Conservation (phyloP, 371 early-diverging fungal species). For the Syncephalastrum sp. region DNA sequence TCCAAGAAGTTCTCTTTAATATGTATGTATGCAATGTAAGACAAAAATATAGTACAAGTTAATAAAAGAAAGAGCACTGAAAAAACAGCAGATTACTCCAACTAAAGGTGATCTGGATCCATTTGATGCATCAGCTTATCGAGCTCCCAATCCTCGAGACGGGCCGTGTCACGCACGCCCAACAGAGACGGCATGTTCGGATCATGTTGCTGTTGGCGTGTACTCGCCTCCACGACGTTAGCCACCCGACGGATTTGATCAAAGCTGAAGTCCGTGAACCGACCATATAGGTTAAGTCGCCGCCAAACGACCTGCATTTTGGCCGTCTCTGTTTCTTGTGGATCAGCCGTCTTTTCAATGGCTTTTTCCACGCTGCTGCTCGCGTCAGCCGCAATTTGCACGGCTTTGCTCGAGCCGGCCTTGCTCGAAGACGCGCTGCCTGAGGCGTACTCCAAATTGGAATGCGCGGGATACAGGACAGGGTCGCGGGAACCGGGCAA, state of each 20-base stretch:
- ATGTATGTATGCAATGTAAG: not conserved
- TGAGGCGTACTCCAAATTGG: not conserved
- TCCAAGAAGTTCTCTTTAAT: not conserved
- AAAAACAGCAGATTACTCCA: too few relatives aligned
- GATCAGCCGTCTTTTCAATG: slow-evolving; percentile 5
- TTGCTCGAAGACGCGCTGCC: too few relatives aligned
- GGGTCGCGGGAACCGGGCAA: not conserved
- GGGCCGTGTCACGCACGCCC: not conserved
- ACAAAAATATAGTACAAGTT: not conserved
- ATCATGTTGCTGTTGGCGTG: slow-evolving; percentile 9
- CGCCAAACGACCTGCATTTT: slow-evolving; percentile 15
- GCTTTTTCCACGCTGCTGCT: slow-evolving; percentile 3
- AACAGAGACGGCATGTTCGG: not conserved
- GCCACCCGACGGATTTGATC: slow-evolving; percentile 15
- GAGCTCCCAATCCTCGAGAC: slow-evolving; percentile 29
- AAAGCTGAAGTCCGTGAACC: slow-evolving; percentile 18
- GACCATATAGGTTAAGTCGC: slow-evolving; percentile 16
- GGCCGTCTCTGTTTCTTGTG: slow-evolving; percentile 3
- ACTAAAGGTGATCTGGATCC: slow-evolving; percentile 16
- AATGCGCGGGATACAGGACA: not conserved
- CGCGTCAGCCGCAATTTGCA: too few relatives aligned
- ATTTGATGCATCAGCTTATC: slow-evolving; percentile 21
- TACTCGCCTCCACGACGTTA: too few relatives aligned
- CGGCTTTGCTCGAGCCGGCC: slow-evolving; percentile 20
- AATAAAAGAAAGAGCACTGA: not conserved